These are phyloP conservation scores for Gilbertella persicaria DNA, from an alignment of 371 early-diverging fungal genomes.

Conservation along the genomic window DNA sequence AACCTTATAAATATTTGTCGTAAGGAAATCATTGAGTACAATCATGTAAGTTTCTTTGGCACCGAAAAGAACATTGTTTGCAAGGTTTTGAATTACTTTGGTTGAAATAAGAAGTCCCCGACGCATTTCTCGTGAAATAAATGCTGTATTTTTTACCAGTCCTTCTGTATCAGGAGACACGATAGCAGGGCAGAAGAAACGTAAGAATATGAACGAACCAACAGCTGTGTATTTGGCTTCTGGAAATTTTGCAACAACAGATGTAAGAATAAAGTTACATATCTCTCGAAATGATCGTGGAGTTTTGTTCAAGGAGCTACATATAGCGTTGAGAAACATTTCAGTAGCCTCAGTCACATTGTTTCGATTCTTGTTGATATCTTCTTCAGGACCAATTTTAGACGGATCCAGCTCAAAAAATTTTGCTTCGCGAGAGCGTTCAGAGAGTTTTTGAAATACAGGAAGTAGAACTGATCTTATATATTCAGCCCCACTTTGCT, in stretches of 20 bases:
- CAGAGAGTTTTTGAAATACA: conserved; percentile 58
- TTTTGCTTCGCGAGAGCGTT: conserved; percentile 38
- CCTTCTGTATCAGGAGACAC: conserved; percentile 77
- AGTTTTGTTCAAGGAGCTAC: conserved; percentile 63
- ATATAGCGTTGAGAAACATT: conserved; percentile 77
- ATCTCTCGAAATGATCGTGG: conserved; percentile 75
- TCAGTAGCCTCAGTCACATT: conserved; percentile 78
- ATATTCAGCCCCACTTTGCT: conserved; percentile 75
- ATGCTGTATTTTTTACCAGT: conserved; percentile 38
- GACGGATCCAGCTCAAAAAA: conserved; percentile 82
- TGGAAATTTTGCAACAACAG: conserved; percentile 80
- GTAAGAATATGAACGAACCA: conserved; percentile 92
- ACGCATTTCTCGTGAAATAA: conserved; percentile 47
- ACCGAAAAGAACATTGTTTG: conserved; percentile 92
- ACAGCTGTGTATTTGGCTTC: conserved; percentile 85
- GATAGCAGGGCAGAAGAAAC: conserved; percentile 93
- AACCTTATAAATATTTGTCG: conserved; percentile 67
- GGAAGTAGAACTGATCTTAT: conserved; percentile 77
- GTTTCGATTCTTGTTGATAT: conserved; percentile 63
- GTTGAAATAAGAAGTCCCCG: conserved; percentile 87
- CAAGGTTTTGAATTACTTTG: conserved; percentile 93
- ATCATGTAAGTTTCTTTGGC: conserved; percentile 90
- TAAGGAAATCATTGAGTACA: conserved; percentile 82
- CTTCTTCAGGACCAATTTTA: conserved; percentile 62
- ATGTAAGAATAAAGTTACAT: conserved; percentile 70